Evolutionary conservation across 2,329 filamentous ascomycete genomes (phyloP).

Genomic region (Myotisia sp.): DNA sequence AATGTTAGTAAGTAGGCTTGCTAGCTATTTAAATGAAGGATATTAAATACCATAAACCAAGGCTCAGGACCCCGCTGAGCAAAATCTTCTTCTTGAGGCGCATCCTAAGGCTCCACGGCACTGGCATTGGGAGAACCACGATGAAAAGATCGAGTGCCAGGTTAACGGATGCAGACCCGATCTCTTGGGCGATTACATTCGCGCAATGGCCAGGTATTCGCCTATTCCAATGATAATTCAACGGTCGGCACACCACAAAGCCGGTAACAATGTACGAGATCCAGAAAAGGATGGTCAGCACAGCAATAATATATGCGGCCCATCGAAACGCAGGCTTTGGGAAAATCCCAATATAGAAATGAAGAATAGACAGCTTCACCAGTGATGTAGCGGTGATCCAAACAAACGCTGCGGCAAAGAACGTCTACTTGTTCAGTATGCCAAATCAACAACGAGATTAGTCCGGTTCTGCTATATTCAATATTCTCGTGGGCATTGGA

Average conservation of each 20-base stretch:
- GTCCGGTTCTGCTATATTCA: too few species aligned
- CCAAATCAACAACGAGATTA: too few species aligned
- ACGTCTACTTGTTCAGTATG: conserved; percentile 16
- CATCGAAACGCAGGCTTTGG: conserved; percentile 13
- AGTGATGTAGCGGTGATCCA: conserved; percentile 25
- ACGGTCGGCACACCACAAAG: conserved; percentile 2
- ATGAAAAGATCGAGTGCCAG: conserved; percentile 2
- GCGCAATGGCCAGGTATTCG: not conserved
- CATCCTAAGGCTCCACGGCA: conserved; percentile 2
- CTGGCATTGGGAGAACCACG: conserved; percentile 1
- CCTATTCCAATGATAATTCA: conserved; percentile 1
- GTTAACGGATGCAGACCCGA: conserved; percentile 1
- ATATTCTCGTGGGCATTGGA: too few species aligned
- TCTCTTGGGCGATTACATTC: not conserved
- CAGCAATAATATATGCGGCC: conserved; percentile 18
- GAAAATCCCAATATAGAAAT: conserved; percentile 31
- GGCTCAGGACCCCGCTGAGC: conserved; percentile 1
- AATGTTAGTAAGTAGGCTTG: too few species aligned
- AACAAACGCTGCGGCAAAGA: conserved; percentile 27
- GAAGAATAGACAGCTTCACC: conserved; percentile 30
- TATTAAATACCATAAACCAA: conserved; percentile 5
- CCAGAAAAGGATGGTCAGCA: conserved; percentile 2
- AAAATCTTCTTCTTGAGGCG: not conserved
- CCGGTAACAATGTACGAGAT: not conserved
- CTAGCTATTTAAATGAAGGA: too few species aligned